Evolutionary conservation across 495 filamentous ascomycete genomes (phyloP), one percentile per base, ranked within the genome.

Genomic region (Penicillium chermesinum): DNA sequence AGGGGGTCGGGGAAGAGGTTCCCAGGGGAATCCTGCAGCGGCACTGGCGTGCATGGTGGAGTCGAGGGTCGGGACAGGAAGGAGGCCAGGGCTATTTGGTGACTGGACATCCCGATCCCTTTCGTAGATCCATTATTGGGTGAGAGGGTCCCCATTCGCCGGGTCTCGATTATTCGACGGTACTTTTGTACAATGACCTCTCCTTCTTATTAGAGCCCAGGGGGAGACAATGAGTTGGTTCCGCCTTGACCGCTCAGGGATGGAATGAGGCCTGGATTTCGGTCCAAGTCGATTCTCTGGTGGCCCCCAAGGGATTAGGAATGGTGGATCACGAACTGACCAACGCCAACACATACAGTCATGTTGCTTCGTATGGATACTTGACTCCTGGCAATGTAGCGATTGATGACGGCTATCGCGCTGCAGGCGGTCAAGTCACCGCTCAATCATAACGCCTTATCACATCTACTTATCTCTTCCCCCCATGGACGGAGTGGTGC

Each of bases 1-100:
- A 62, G 58, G 55, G 58, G 54, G 55, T 53, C 61, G 61, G 61
- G 61, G 61, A 59, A 64, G 58, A 51, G 12, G 44, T 48, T 59
- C 50, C 58, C n/a, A n/a, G 54, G 44, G 53, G 47, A 52, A 62
- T 58, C 54, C 48, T 58, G 47, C 46, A 50, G 56, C 46, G 46
- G 46, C 46, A 53, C 40, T 46, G 46, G 46, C 25, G 25, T 10
- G 46, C 25, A 10, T 10, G 10, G 25, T 17, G 17, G 14, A 27
- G 20, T 13, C 39, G 19, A 27, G 27, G 7, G 12, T 16, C 39
- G 25, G 39, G 19, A 20, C 13, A 20, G 16, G 18, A 12, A 16
- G 35, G 38, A 39, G 43, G 32, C n/a, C n/a, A 34, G 37, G 38
- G 35, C 38, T 42, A 27, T 30, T 41, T 22, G 8, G 21, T 47